Base-by-base conservation (phyloP, 345 rosid species). In the Euphorbia tirucalli region DNA sequence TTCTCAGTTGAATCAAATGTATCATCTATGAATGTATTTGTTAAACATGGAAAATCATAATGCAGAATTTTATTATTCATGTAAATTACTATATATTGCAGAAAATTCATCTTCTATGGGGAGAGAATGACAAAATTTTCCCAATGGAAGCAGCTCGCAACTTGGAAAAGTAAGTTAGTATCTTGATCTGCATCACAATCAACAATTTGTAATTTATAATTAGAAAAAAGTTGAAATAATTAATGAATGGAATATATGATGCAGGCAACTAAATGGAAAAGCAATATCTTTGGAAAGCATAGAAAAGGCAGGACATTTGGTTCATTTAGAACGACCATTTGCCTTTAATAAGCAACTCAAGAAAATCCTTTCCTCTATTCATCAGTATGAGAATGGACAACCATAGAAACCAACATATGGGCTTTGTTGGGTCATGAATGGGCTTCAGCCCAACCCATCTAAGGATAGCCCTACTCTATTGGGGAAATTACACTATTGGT, bases 71-170 rank as follows among this genome's bases (percentile, higher is more conserved):
- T n/a, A n/a, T n/a, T n/a, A n/a, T n/a, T n/a, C 39, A 35, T 35
- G 39, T 35, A n/a, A n/a, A 35, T 35, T 35, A 35, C 3, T 35
- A 35, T 59, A 14, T 4, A n/a, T 61, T 28, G 72, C 71, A 77
- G 86, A 77, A 37, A 28, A 75, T 79, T 50, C 74, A 72, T 68
- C 68, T 79, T 3, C 30, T 78, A 32, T 76, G 78, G 78, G 85
- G 80, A 39, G 30, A 48, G 21, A 43, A 79, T 7, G 85, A 82
- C 64, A 44, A 9, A 58, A 61, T 79, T 27, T 21, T 77, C 60
- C 59, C 52, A 46, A 1, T 74, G 73, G 78, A 46, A 16, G 54
- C 18, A 1, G 77, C 72, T 44, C 35, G 22, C 2, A 39, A 74
- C 52, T 56, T 79, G 59, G 21, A n/a, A 46, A 41, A 44, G 74